Base-by-base conservation (phyloP, 495 filamentous ascomycete species). In the Aspergillus biplanus region DNA sequence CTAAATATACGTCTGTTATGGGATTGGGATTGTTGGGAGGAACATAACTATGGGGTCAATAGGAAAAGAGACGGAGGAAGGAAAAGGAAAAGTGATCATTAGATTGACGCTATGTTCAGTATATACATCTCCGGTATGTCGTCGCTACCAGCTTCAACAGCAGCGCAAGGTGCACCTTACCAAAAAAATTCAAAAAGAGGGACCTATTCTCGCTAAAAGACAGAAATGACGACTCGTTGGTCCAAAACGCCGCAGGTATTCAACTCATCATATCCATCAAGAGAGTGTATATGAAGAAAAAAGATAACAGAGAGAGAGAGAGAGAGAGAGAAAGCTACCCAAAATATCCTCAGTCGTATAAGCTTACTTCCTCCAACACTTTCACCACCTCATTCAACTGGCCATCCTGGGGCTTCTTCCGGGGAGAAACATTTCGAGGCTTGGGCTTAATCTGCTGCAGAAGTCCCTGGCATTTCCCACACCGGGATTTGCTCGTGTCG, bases 381-480 rank as follows among this genome's bases (percentile, higher is more conserved):
- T 56, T 59, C 16, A 48, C 39, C 53, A 59, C 33, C 1, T 59
- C 58, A n/a, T 49, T 34, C n/a, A 60, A 27, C 15, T 31, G 11
- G 9, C 46, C 16, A n/a, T 13, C 47, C 34, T 34, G n/a, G 5
- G 61, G 58, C 53, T 87, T 87, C 73, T 86, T 88, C 73, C 83
- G 84, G 6, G 83, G 81, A 13, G 75, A 77, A 12, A 75, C 71
- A 42, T 74, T 84, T 56, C 90, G 79, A 13, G 91, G 92, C 57
- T 82, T 82, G 0, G 95, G 95, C 75, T 91, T 90, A 12, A 88
- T 86, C 82, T 98, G 95, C 68, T 86, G 73, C 64, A 99, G 70
- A 12, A 69, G 62, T 1, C 87, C 83, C 60, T 82, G 83, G 67
- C 95, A 97, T 6, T 48, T 67, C 4, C 92, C 90, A 75, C 95